phyloP scores from a whole-genome alignment of 371 early-diverging fungal genomes.

The Saksenaea oblongispora region DNA sequence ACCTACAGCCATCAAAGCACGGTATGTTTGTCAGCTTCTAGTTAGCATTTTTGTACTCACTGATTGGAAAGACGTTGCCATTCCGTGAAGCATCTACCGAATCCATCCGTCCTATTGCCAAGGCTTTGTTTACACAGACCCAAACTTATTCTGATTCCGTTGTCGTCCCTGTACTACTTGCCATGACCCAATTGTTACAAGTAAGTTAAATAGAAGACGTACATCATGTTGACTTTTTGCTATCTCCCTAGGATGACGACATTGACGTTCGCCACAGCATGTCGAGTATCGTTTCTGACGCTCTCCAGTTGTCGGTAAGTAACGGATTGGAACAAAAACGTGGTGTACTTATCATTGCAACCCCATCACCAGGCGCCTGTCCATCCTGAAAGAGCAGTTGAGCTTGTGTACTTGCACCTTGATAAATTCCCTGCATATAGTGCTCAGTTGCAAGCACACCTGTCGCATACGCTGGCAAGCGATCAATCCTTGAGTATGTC shows the following conservation, averaged over 20 bases:
- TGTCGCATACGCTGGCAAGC: constrained; percentile 22
- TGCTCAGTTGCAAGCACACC: constrained; percentile 16
- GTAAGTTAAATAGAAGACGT: constrained; percentile 5
- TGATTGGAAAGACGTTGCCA: constrained; percentile 36
- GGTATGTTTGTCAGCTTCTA: constrained; percentile 24
- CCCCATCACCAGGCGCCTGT: constrained; percentile 29
- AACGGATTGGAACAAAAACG: neutral
- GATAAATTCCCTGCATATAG: constrained; percentile 22
- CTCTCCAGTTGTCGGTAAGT: constrained; percentile 37
- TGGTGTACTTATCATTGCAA: neutral
- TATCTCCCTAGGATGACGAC: constrained; percentile 75
- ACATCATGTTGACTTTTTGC: neutral
- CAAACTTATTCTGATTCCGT: neutral
- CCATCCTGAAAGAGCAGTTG: constrained; percentile 55
- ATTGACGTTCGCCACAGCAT: constrained; percentile 66
- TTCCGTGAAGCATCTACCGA: constrained; percentile 60
- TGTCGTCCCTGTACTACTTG: constrained; percentile 18
- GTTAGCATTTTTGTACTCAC: neutral
- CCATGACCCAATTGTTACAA: constrained; percentile 27
- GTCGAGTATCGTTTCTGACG: constrained; percentile 57
- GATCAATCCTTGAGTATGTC: constrained; percentile 16
- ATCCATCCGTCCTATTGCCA: constrained; percentile 47
- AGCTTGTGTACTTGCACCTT: constrained; percentile 52
- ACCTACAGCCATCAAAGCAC: constrained; percentile 52
- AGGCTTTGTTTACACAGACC: constrained; percentile 29